phyloP scores from a whole-genome alignment of 805 yeast genomes.

The Saturnispora bothae region DNA sequence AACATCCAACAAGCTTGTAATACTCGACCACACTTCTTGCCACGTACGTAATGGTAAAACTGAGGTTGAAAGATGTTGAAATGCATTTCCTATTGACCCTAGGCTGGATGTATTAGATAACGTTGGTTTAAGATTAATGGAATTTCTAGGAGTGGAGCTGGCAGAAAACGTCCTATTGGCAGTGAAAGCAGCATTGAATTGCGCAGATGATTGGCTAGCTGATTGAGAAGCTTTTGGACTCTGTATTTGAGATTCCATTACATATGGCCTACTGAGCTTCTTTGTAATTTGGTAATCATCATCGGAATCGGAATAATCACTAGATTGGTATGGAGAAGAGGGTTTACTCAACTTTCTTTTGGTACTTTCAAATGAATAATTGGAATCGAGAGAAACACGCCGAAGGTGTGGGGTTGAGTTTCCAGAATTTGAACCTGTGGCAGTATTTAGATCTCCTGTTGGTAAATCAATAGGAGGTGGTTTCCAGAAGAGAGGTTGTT shows the following conservation, averaged over 20 bases:
- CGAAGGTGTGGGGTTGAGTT: too few species aligned
- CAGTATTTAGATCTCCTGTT: conserved; percentile 11
- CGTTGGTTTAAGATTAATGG: too few species aligned
- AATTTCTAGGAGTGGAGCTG: too few species aligned
- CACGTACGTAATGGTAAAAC: too few species aligned
- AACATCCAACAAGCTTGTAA: conserved; percentile 14
- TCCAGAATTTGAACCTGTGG: not conserved
- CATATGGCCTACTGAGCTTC: conserved; percentile 3
- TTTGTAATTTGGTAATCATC: conserved; percentile 22
- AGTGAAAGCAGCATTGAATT: too few species aligned
- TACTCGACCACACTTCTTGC: conserved; percentile 3
- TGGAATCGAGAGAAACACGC: conserved; percentile 39
- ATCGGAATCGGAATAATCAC: conserved; percentile 26
- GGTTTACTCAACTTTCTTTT: conserved; percentile 1
- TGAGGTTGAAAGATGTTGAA: too few species aligned
- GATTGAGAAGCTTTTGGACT: conserved; percentile 1
- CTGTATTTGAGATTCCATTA: too few species aligned
- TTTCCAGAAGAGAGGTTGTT: conserved; percentile 39
- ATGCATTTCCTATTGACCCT: too few species aligned
- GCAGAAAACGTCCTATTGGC: not conserved
- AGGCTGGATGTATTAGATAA: too few species aligned
- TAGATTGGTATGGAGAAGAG: conserved; percentile 2
- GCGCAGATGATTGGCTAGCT: too few species aligned
- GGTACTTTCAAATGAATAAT: conserved; percentile 29
- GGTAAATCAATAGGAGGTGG: conserved; percentile 40